These are phyloP conservation scores for Cytospora schulzeri DNA, from an alignment of 2,329 filamentous ascomycete genomes.

Conservation along the genomic window DNA sequence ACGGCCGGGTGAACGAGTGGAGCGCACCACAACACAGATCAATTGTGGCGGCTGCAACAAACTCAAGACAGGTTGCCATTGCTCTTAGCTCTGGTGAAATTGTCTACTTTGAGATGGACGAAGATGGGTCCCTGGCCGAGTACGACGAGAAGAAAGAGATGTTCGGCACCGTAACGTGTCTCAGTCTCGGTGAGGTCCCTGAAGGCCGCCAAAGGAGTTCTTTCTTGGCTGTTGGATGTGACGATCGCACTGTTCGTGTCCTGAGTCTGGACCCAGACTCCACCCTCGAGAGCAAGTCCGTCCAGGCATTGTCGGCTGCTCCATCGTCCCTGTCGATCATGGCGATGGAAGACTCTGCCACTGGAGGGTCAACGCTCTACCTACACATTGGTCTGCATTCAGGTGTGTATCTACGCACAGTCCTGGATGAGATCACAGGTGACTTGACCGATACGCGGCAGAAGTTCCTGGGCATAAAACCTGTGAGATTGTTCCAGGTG, in stretches of 20 bases:
- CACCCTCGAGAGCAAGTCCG: conserved; percentile 88
- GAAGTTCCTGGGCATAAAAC: conserved; percentile 89
- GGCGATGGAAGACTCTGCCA: conserved; percentile 91
- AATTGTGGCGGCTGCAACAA: conserved; percentile 92
- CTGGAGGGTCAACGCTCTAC: conserved; percentile 85
- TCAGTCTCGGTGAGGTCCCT: conserved; percentile 92
- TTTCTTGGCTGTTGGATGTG: conserved; percentile 93
- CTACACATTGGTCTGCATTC: conserved; percentile 95
- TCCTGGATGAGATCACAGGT: conserved; percentile 92
- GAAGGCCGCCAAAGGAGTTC: conserved; percentile 87
- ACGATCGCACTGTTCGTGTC: conserved; percentile 93
- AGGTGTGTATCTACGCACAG: conserved; percentile 92
- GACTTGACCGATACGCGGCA: conserved; percentile 94
- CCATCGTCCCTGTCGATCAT: conserved; percentile 90
- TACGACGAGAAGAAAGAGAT: conserved; percentile 95
- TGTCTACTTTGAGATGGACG: conserved; percentile 97
- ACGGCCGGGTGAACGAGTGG: conserved; percentile 87
- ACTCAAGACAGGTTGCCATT: conserved; percentile 88
- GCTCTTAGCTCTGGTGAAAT: conserved; percentile 95
- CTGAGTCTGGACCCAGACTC: conserved; percentile 87
- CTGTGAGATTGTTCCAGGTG: conserved; percentile 89
- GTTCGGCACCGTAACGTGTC: conserved; percentile 89
- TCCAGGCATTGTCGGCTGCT: conserved; percentile 88
- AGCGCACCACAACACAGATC: conserved; percentile 89
- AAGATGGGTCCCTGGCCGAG: conserved; percentile 85